A percentile compares a stretch with the other conserved stretches of the same genome.
These are phyloP conservation scores for Cutaneotrichosporon sp. DNA, from an alignment of 1,284 basidiomycete genomes.

Conservation along the genomic window DNA sequence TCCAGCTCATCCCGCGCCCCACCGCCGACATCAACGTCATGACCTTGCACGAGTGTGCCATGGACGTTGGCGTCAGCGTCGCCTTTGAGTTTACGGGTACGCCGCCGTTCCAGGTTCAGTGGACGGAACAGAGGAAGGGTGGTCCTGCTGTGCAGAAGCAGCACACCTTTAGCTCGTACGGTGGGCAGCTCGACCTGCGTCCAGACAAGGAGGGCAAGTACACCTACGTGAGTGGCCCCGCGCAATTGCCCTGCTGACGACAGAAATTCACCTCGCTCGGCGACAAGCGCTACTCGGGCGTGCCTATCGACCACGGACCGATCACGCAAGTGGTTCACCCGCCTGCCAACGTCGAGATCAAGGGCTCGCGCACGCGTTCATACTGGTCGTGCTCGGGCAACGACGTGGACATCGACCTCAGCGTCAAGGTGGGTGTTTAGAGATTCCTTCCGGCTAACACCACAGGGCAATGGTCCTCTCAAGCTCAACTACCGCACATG, in stretches of 20 bases:
- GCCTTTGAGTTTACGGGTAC: conserved; percentile 80
- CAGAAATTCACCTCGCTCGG: conserved; percentile 63
- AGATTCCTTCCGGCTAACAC: conserved; percentile 5
- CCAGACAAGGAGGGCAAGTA: conserved; percentile 80
- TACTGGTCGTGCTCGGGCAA: conserved; percentile 61
- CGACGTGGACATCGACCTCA: conserved; percentile 66
- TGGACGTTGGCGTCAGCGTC: conserved; percentile 86
- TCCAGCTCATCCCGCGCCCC: conserved; percentile 68
- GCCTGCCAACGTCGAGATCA: conserved; percentile 70
- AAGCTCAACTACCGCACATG: conserved; percentile 73
- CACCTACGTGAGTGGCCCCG: conserved; percentile 55
- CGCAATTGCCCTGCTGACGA: background rate
- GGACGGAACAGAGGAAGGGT: conserved; percentile 67
- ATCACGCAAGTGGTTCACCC: conserved; percentile 85
- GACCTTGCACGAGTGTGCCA: conserved; percentile 87
- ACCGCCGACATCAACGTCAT: conserved; percentile 80
- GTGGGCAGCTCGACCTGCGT: conserved; percentile 78
- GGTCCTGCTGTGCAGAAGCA: conserved; percentile 56
- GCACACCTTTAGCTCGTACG: conserved; percentile 60
- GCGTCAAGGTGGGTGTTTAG: conserved; percentile 58
- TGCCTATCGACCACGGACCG: conserved; percentile 64
- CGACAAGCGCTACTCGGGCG: conserved; percentile 74
- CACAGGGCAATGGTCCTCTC: conserved; percentile 82
- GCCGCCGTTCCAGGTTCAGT: conserved; percentile 80
- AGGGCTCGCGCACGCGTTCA: conserved; percentile 50